These are phyloP conservation scores for Neurospora sp. DNA, from an alignment of 495 filamentous ascomycete genomes.

Conservation along the genomic window DNA sequence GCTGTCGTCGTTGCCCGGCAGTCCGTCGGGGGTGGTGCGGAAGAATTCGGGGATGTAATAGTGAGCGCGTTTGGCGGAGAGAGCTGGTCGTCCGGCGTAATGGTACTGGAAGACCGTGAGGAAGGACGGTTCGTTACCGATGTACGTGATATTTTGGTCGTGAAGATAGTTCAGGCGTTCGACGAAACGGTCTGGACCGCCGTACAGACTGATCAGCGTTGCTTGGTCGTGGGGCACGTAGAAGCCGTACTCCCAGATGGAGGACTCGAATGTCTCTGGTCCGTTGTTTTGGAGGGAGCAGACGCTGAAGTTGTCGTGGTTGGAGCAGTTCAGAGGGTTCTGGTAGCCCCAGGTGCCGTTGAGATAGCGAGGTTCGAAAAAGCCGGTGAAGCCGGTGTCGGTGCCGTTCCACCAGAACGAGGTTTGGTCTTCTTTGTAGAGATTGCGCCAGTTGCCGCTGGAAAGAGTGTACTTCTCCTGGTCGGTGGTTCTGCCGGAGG, in stretches of 20 bases:
- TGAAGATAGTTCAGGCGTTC: conserved; percentile 56
- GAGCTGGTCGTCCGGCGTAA: conserved; percentile 55
- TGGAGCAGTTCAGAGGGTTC: conserved; percentile 57
- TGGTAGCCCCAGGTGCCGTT: conserved; percentile 61
- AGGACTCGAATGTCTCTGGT: conserved; percentile 60
- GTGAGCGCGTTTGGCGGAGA: conserved; percentile 51
- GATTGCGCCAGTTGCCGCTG: conserved; percentile 56
- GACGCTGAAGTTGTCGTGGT: conserved; percentile 35
- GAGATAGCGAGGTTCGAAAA: conserved; percentile 56
- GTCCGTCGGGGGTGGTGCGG: conserved; percentile 46
- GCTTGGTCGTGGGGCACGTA: conserved; percentile 59
- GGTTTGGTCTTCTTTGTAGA: conserved; percentile 54
- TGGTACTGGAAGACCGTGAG: conserved; percentile 62
- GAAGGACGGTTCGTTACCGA: conserved; percentile 65
- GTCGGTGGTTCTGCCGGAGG: conserved; percentile 42
- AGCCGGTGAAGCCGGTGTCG: conserved; percentile 54
- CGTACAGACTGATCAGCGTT: conserved; percentile 47
- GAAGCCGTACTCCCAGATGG: conserved; percentile 63
- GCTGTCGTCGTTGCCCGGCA: conserved; percentile 64
- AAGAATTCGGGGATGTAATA: conserved; percentile 59
- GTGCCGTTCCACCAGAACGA: conserved; percentile 47
- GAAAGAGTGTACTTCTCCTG: conserved; percentile 51
- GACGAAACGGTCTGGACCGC: conserved; percentile 50
- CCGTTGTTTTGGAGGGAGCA: conserved; percentile 55
- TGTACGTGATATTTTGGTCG: conserved; percentile 52